phyloP scores from a whole-genome alignment of 176 grass and related monocot species.

The Oryza longistaminata region DNA sequence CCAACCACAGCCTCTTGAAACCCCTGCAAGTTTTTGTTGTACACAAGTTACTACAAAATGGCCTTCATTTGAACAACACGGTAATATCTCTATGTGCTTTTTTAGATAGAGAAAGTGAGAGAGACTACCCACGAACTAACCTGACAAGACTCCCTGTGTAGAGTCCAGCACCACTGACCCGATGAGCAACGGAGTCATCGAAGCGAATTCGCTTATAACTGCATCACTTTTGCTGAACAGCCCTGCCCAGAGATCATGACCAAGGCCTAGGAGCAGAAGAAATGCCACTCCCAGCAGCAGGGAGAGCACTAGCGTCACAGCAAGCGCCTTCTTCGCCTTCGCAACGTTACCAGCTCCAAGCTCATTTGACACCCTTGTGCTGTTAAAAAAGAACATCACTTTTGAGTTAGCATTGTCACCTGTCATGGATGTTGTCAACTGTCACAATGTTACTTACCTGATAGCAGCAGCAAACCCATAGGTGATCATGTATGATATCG shows the following conservation, averaged over 20 bases:
- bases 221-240: conserved; percentile 47
- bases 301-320: conserved; percentile 41
- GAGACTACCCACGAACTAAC: conserved; percentile 17
- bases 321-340: conserved; percentile 44
- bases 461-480: conserved; percentile 58
- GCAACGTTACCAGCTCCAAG: conserved; percentile 49
- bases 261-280: conserved; percentile 39
- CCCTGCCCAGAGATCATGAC: conserved; percentile 42
- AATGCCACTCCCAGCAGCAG: conserved; percentile 42
- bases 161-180: conserved; percentile 57
- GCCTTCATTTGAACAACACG: conserved; percentile 6
- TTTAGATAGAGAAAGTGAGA: neutral
- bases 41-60: neutral
- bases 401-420: neutral
- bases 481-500: conserved; percentile 57
- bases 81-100: neutral
- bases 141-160: conserved; percentile 57
- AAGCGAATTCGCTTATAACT: conserved; percentile 35
- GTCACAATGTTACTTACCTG: conserved; percentile 35
- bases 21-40: conserved; percentile 41
- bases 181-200: conserved; percentile 60
- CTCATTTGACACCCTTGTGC: conserved; percentile 72
- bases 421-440: neutral
- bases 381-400: conserved; percentile 13
- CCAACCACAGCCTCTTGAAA: conserved; percentile 70